Conservation (phyloP, 1,284 basidiomycete species). For the Trichosporon coremiiforme region DNA sequence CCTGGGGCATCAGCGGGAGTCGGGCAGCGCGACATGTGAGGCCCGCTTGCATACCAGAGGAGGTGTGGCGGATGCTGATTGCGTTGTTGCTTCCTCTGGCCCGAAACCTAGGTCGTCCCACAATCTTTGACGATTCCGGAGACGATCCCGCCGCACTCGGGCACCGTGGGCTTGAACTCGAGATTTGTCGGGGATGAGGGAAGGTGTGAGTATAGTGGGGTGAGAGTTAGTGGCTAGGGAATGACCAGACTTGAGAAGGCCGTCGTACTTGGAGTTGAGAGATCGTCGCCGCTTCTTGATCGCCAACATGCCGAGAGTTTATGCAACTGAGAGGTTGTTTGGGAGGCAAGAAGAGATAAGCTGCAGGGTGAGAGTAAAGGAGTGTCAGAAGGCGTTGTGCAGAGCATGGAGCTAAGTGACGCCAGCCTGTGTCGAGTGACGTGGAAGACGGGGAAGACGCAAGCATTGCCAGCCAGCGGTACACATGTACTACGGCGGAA, state of each 20-base stretch:
- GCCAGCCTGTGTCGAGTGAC: no score
- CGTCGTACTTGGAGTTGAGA: constrained; percentile 3
- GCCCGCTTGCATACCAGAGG: neutral
- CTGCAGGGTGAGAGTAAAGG: no score
- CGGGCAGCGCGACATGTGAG: neutral
- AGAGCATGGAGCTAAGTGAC: no score
- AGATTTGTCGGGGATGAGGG: neutral
- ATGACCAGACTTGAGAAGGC: neutral
- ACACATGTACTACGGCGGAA: no score
- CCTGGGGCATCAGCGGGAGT: neutral
- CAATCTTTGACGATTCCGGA: neutral
- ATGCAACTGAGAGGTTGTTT: no score
- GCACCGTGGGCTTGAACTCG: neutral
- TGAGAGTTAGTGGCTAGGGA: neutral
- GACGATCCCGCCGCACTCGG: neutral
- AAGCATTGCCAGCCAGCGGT: no score
- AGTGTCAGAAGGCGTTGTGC: no score
- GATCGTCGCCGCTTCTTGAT: neutral
- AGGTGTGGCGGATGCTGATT: neutral
- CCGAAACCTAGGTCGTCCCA: neutral
- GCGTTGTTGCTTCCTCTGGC: neutral
- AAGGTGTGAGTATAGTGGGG: neutral
- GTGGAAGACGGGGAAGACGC: neutral
- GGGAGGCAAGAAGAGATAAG: no score
- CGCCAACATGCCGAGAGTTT: neutral